phyloP scores from a whole-genome alignment of 2,329 filamentous ascomycete genomes.

The Claviceps cyperi region DNA sequence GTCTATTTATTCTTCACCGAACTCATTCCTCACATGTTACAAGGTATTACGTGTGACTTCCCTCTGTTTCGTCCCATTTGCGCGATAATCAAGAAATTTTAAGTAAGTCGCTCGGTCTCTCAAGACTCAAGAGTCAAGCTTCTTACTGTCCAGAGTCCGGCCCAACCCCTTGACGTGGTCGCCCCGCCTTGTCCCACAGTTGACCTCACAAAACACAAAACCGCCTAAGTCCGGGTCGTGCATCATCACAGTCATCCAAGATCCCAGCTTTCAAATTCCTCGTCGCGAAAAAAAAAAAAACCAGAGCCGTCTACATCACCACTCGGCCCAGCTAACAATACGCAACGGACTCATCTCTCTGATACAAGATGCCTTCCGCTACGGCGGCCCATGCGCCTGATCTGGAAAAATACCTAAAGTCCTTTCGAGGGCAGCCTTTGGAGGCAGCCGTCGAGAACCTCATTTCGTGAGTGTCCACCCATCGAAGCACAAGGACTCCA shows the following conservation, averaged over 20 bases:
- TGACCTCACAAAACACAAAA: slow-evolving; percentile 3
- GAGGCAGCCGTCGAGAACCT: slow-evolving; percentile 75
- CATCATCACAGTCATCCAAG: background rate
- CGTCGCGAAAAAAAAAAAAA: slow-evolving; percentile 1
- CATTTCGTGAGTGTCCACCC: slow-evolving; percentile 49
- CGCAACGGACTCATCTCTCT: background rate
- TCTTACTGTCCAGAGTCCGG: background rate
- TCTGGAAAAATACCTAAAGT: slow-evolving; percentile 64
- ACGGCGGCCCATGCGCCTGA: slow-evolving; percentile 44
- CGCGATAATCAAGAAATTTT: too few relatives aligned
- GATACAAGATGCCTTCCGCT: slow-evolving; percentile 18
- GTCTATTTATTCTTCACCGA: too few relatives aligned
- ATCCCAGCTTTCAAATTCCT: background rate
- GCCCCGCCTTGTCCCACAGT: background rate
- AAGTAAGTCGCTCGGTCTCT: too few relatives aligned
- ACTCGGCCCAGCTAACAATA: background rate
- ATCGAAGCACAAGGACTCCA: background rate
- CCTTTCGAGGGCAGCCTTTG: slow-evolving; percentile 58
- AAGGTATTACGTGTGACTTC: too few relatives aligned
- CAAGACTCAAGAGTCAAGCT: too few relatives aligned
- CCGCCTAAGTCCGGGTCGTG: background rate
- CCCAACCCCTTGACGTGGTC: background rate
- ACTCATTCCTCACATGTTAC: too few relatives aligned
- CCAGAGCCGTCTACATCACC: background rate
- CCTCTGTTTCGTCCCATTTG: too few relatives aligned